Percentiles rank a stretch among this genome's conserved stretches.
Evolutionary conservation across 345 rosid genomes (phyloP).

Genomic region (Turnera subulata): DNA sequence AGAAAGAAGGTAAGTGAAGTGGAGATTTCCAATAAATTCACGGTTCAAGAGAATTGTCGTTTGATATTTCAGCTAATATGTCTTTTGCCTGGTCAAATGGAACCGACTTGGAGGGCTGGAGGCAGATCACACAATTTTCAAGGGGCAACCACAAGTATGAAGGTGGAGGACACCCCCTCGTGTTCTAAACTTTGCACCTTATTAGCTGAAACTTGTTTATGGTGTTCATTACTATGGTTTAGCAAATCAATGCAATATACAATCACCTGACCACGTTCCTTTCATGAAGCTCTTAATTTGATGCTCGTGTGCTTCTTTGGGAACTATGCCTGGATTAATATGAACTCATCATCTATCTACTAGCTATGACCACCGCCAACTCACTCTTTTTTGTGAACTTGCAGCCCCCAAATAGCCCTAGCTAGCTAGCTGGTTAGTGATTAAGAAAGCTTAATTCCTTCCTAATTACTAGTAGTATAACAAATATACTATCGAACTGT

Average conservation of each 20-base stretch:
- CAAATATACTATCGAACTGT: too few species aligned
- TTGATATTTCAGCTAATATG: not conserved
- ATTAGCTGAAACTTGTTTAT: slow-evolving; percentile 4
- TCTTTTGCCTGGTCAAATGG: not conserved
- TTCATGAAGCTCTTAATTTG: slow-evolving; percentile 31
- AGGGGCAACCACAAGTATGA: slow-evolving; percentile 17
- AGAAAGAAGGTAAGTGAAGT: not conserved
- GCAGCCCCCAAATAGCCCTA: not conserved
- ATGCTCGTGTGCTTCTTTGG: slow-evolving; percentile 31
- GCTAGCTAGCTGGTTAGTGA: too few species aligned
- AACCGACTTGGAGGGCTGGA: slow-evolving; percentile 6
- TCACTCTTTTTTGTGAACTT: not conserved
- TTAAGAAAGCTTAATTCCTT: too few species aligned
- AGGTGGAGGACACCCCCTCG: slow-evolving; percentile 26
- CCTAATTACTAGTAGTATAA: too few species aligned
- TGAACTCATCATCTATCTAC: not conserved
- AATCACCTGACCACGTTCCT: slow-evolving; percentile 35
- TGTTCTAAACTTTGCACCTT: slow-evolving; percentile 13
- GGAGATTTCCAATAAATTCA: too few species aligned
- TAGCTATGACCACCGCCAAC: slow-evolving; percentile 1
- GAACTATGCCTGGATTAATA: slow-evolving; percentile 24
- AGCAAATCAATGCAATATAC: slow-evolving; percentile 27
- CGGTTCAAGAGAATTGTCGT: too few species aligned
- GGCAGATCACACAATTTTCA: slow-evolving; percentile 10
- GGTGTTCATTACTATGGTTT: slow-evolving; percentile 8